Evolutionary conservation across 257 asterid genomes (phyloP).

Genomic region (Solanum virginianum): DNA sequence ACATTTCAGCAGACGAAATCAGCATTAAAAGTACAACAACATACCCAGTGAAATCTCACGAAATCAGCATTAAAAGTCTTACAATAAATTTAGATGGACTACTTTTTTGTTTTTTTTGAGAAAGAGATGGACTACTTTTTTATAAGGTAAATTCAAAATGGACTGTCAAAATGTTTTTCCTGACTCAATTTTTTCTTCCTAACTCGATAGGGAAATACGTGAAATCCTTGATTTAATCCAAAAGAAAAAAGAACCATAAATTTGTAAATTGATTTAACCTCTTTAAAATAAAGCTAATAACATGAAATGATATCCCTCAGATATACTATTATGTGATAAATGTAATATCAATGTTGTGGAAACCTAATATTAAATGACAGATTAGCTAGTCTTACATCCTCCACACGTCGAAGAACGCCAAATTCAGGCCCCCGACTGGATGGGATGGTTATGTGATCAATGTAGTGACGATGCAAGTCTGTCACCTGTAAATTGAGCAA

Average conservation of each 20-base stretch:
- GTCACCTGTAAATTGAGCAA: slow-evolving; percentile 34
- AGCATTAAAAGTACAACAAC: neutral
- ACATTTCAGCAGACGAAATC: neutral
- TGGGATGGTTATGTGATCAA: slow-evolving; percentile 91
- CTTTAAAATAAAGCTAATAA: neutral
- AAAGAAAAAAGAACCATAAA: neutral
- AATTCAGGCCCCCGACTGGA: slow-evolving; percentile 71
- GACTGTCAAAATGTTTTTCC: neutral
- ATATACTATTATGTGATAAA: neutral
- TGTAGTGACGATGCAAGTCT: slow-evolving; percentile 88
- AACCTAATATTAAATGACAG: neutral
- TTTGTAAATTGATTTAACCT: neutral
- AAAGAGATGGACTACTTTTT: neutral
- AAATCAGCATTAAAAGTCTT: neutral
- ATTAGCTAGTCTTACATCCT: slow-evolving; percentile 43
- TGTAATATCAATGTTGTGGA: neutral
- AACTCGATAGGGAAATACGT: neutral
- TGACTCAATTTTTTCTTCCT: neutral
- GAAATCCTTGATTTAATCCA: neutral
- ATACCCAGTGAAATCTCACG: neutral
- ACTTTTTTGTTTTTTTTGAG: neutral
- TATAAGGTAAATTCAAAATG: neutral
- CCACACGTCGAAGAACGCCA: slow-evolving; percentile 86
- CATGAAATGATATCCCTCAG: neutral
- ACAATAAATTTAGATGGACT: neutral